phyloP scores from a whole-genome alignment of 345 rosid species.

The Lepidium sativum region DNA sequence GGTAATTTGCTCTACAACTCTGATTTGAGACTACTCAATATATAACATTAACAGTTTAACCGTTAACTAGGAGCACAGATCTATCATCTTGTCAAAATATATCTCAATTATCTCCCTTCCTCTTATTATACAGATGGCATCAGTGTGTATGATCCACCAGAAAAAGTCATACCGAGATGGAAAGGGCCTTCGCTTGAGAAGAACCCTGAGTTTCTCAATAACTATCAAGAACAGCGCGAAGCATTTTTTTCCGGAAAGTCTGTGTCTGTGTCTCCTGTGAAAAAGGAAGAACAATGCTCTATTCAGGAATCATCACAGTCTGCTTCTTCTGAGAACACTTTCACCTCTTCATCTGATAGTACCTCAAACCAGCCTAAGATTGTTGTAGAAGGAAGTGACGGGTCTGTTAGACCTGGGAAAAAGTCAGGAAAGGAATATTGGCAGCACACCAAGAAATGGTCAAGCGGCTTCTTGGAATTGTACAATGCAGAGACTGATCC shows the following conservation, averaged over 20 bases:
- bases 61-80: background rate
- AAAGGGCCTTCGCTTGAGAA: slow-evolving; percentile 59
- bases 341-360: slow-evolving; percentile 30
- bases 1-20: slow-evolving; percentile 37
- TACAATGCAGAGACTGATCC: slow-evolving; percentile 81
- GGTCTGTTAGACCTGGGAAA: slow-evolving; percentile 71
- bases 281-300: slow-evolving; percentile 33
- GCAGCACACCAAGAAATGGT: slow-evolving; percentile 94
- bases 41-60: background rate
- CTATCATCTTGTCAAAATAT: background rate
- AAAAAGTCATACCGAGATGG: slow-evolving; percentile 83
- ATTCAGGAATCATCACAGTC: slow-evolving; percentile 32
- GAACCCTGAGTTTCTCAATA: slow-evolving; percentile 45
- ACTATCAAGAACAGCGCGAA: slow-evolving; percentile 41
- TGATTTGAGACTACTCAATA: background rate
- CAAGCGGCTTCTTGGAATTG: slow-evolving; percentile 69
- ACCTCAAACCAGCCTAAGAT: slow-evolving; percentile 41
- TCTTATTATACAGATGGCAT: slow-evolving; percentile 52
- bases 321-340: slow-evolving; percentile 16
- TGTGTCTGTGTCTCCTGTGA: slow-evolving; percentile 27
- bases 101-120: background rate
- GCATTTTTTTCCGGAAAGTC: slow-evolving; percentile 37
- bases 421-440: slow-evolving; percentile 80
- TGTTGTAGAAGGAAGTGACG: slow-evolving; percentile 78
- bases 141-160: slow-evolving; percentile 72